phyloP scores from a whole-genome alignment of 2,329 filamentous ascomycete species.

The Myotisia sp. region DNA sequence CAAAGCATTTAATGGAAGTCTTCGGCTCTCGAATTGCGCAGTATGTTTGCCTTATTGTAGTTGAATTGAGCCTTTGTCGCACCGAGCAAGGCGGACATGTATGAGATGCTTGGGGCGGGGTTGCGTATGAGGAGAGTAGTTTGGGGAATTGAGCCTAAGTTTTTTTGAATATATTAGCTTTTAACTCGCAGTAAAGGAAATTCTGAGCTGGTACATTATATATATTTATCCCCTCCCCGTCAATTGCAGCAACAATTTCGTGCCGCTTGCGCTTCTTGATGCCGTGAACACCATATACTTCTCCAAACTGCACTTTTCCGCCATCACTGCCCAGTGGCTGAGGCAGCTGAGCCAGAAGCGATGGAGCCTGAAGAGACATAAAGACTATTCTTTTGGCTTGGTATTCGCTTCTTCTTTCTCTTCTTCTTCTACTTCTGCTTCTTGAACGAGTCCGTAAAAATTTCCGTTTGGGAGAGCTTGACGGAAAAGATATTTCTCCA shows the following conservation, averaged over 20 bases:
- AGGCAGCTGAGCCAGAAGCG: constrained; percentile 33
- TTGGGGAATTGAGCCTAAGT: constrained; percentile 49
- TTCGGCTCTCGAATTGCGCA: constrained; percentile 36
- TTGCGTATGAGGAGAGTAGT: constrained; percentile 45
- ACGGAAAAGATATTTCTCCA: too few relatives aligned
- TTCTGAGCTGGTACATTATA: constrained; percentile 51
- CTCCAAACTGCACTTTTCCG: constrained; percentile 28
- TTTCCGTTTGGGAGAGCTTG: too few relatives aligned
- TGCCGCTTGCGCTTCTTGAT: constrained; percentile 48
- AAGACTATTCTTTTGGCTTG: constrained; percentile 1
- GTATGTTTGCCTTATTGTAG: constrained; percentile 43
- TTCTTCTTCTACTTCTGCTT: too few relatives aligned
- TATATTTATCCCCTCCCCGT: constrained; percentile 48
- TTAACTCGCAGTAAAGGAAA: too few relatives aligned
- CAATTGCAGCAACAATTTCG: constrained; percentile 45
- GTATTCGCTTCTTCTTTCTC: too few relatives aligned
- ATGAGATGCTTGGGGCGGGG: constrained; percentile 46
- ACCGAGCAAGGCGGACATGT: constrained; percentile 45
- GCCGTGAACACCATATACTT: constrained; percentile 40
- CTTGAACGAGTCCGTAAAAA: too few relatives aligned
- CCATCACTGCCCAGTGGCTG: constrained; percentile 26
- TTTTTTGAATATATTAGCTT: constrained; percentile 8
- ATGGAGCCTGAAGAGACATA: constrained; percentile 34
- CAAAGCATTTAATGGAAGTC: constrained; percentile 40
- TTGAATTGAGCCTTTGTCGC: constrained; percentile 35